Percentiles rank a stretch among this genome's conserved stretches.
These are phyloP conservation scores for Pyricularia pennisetigena DNA, from an alignment of 2,329 filamentous ascomycete species.

Conservation along the genomic window DNA sequence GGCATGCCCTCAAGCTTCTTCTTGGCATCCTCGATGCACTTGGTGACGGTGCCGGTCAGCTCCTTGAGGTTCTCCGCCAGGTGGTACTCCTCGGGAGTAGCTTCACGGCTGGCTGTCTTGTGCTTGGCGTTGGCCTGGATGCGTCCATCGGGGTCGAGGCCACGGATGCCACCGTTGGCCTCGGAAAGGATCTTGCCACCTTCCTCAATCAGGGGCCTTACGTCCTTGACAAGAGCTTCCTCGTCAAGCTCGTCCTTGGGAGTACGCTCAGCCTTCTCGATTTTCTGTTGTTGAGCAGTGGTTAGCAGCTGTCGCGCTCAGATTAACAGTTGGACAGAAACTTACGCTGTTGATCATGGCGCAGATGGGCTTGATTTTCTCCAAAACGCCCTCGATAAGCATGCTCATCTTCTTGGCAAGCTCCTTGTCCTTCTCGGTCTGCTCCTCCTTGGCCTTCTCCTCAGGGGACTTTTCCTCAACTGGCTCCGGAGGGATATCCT, in stretches of 20 bases:
- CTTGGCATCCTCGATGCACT: constrained; percentile 80
- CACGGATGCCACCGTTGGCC: constrained; percentile 77
- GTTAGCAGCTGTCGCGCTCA: background rate
- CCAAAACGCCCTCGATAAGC: constrained; percentile 69
- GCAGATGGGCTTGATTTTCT: constrained; percentile 76
- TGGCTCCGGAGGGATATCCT: constrained; percentile 38
- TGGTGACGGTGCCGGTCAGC: constrained; percentile 69
- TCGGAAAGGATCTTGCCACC: constrained; percentile 74
- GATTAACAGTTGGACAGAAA: constrained; percentile 4
- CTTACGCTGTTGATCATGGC: constrained; percentile 74
- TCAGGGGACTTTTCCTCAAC: constrained; percentile 45
- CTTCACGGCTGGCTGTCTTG: constrained; percentile 63
- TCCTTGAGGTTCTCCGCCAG: constrained; percentile 81
- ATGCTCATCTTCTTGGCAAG: constrained; percentile 66
- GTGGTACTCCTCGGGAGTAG: constrained; percentile 72
- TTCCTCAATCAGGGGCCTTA: constrained; percentile 83
- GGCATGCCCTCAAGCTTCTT: constrained; percentile 89
- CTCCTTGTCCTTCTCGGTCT: constrained; percentile 59
- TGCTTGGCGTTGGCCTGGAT: constrained; percentile 81
- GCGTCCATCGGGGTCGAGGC: constrained; percentile 78
- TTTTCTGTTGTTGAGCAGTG: constrained; percentile 38
- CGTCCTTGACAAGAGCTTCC: constrained; percentile 75
- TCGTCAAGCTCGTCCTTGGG: constrained; percentile 85
- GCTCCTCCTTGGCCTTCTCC: constrained; percentile 43
- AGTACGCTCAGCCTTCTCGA: constrained; percentile 70